Percentiles rank a stretch among this genome's conserved stretches.
phyloP scores from a whole-genome alignment of 73 alveolate species.

The Paraurostyla sp. region DNA sequence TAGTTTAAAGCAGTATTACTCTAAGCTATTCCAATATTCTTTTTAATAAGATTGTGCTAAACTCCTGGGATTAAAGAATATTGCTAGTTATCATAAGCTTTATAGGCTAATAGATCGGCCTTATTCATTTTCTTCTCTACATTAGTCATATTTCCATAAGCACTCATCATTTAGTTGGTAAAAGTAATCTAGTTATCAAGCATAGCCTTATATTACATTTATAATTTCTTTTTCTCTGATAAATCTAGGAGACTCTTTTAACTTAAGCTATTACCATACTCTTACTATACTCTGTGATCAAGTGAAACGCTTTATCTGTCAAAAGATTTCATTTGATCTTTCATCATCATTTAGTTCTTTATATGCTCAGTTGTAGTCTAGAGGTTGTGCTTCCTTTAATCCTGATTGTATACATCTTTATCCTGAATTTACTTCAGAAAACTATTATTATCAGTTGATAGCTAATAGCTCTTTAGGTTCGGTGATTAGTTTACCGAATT shows the following conservation, averaged over 20 bases:
- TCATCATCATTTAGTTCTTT: not conserved
- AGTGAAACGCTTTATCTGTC: not conserved
- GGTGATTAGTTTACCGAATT: not conserved
- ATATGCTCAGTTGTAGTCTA: not conserved
- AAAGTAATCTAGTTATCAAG: not conserved
- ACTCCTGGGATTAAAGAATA: constrained; percentile 68
- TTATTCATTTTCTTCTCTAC: constrained; percentile 60
- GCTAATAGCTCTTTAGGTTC: not conserved
- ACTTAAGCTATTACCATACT: not conserved
- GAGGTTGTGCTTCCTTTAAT: not conserved
- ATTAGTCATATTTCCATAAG: constrained; percentile 68
- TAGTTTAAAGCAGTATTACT: no score
- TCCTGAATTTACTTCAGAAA: not conserved
- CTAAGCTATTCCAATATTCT: not conserved
- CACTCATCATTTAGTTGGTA: not conserved
- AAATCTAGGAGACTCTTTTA: not conserved
- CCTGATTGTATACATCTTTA: not conserved
- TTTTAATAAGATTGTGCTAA: not conserved
- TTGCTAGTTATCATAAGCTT: constrained; percentile 24
- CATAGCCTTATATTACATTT: not conserved
- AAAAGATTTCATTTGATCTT: not conserved
- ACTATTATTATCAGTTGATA: not conserved
- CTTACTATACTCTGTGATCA: not conserved
- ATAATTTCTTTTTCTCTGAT: not conserved
- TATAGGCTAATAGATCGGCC: constrained; percentile 68